Percentiles rank a stretch among this genome's conserved stretches.
These are phyloP conservation scores for Lactarius pseudohatsudake DNA, from an alignment of 768 basidiomycete genomes.

Conservation along the genomic window DNA sequence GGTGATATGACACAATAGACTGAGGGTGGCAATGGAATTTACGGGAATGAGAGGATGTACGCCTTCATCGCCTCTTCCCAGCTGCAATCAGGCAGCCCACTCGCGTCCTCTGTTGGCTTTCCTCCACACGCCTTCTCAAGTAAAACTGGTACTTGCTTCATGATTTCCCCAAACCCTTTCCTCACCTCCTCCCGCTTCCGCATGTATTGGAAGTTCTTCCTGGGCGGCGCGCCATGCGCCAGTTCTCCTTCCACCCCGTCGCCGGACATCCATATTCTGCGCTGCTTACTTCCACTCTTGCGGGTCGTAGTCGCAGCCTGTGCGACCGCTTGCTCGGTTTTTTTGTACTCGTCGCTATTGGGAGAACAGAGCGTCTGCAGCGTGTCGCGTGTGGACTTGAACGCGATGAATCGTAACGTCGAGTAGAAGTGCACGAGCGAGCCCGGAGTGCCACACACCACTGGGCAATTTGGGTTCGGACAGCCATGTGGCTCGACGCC, in stretches of 20 bases:
- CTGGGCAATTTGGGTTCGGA: constrained; percentile 76
- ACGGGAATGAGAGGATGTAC: constrained; percentile 66
- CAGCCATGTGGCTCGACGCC: constrained; percentile 66
- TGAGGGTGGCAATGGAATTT: constrained; percentile 25
- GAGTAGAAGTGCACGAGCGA: constrained; percentile 70
- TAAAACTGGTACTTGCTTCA: constrained; percentile 36
- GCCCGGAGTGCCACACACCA: constrained; percentile 81
- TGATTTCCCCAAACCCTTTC: constrained; percentile 36
- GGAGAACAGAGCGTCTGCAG: constrained; percentile 41
- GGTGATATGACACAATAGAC: too few species aligned
- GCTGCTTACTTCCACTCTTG: constrained; percentile 1
- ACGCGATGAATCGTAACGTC: constrained; percentile 50
- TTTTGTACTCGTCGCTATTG: constrained; percentile 42
- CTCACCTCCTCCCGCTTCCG: constrained; percentile 30
- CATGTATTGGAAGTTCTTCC: constrained; percentile 19
- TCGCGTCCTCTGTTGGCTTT: constrained; percentile 34
- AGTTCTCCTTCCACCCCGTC: constrained; percentile 18
- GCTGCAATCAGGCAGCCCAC: constrained; percentile 49
- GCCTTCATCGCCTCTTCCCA: constrained; percentile 62
- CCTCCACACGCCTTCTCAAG: constrained; percentile 48
- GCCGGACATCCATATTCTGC: constrained; percentile 21
- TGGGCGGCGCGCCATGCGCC: background rate
- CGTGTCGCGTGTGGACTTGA: constrained; percentile 41
- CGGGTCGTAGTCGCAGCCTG: constrained; percentile 35
- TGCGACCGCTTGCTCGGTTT: constrained; percentile 45